Base-by-base conservation (phyloP, 2,329 filamentous ascomycete species). In the Stachybotrys elegans region DNA sequence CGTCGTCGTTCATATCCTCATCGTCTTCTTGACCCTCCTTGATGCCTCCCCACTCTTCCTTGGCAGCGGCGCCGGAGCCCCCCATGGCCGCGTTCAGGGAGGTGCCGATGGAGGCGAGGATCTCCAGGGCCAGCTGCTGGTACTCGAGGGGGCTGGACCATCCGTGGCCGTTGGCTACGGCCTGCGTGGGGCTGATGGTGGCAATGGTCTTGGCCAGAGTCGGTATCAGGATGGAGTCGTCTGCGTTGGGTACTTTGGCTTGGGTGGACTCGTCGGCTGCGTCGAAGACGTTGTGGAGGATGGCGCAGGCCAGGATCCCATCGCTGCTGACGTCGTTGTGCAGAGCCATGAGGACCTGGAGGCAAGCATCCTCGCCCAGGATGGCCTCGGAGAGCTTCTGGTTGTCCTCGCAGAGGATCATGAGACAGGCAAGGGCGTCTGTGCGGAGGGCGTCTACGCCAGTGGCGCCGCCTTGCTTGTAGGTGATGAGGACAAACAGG, bases 41-140 rank as follows among this genome's bases (percentile, higher is more conserved):
- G 20, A 60, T 58, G 17, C 67, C 67, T 52, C 66, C 61, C 42
- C 68, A 63, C 22, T 65, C 58, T 14, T 61, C 65, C 43, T 63
- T 69, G 14, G 51, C 46, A 17, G 43, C 47, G 23, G 46, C 23
- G 1, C 21, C 13, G 50, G 52, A 6, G 42, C 48, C 5, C 46
- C 72, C 70, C 34, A 77, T 57, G 6, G 73, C 71, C 25, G 72
- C 67, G 53, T 77, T 74, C 12, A 84, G 65, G 37, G 68, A 71
- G 3, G 79, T 83, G 34, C 79, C 80, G 38, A 86, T 84, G 6
- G 80, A 80, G 4, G 80, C 81, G 0, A 84, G 66, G 14, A 81
- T 76, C 59, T 85, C 79, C 0, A 86, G 63, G 4, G 79, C 78
- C 14, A 81, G 60, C 54, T 76, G 69, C 42, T 76, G 60, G 31